Percentiles rank a stretch among this genome's conserved stretches.
Conservation (phyloP, 768 basidiomycete genomes). For the Rhizopogon rudus region DNA sequence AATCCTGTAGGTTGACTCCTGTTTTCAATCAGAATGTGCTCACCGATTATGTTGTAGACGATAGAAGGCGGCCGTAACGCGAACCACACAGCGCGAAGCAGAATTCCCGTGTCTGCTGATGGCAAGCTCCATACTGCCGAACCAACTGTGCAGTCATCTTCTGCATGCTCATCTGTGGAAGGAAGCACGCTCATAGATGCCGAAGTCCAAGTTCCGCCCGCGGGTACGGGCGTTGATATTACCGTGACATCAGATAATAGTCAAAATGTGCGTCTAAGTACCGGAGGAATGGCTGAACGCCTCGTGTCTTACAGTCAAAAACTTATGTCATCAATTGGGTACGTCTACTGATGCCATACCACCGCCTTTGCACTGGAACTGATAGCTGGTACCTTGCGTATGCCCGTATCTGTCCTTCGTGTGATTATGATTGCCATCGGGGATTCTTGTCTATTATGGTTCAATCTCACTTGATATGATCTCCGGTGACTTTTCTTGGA, state of each 20-base stretch:
- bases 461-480: slow-evolving; percentile 16
- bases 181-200: slow-evolving; percentile 10
- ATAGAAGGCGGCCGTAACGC: slow-evolving; percentile 12
- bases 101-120: slow-evolving; percentile 14
- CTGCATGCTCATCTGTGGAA: slow-evolving; percentile 9
- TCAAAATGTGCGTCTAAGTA: slow-evolving; percentile 9
- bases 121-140: slow-evolving; percentile 8
- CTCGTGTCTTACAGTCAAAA: slow-evolving; percentile 47
- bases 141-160: slow-evolving; percentile 5
- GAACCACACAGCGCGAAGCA: slow-evolving; percentile 10
- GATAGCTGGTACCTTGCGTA: slow-evolving; percentile 22
- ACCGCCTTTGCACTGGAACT: slow-evolving; percentile 14
- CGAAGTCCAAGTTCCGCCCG: slow-evolving; percentile 15
- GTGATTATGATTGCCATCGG: slow-evolving; percentile 6
- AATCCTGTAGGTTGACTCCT: slow-evolving; percentile 17
- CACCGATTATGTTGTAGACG: slow-evolving; percentile 14
- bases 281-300: slow-evolving; percentile 39
- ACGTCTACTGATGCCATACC: slow-evolving; percentile 26
- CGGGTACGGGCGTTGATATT: slow-evolving; percentile 21
- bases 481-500: slow-evolving; percentile 16
- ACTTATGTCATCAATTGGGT: slow-evolving; percentile 40
- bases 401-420: slow-evolving; percentile 6
- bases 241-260: slow-evolving; percentile 19
- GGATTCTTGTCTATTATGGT: slow-evolving; percentile 12
- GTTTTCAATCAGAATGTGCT: slow-evolving; percentile 7